Evolutionary conservation across 495 filamentous ascomycete species (phyloP), one percentile per base, ranked within the genome.

Genomic region (Hypoxylon subgilvum): DNA sequence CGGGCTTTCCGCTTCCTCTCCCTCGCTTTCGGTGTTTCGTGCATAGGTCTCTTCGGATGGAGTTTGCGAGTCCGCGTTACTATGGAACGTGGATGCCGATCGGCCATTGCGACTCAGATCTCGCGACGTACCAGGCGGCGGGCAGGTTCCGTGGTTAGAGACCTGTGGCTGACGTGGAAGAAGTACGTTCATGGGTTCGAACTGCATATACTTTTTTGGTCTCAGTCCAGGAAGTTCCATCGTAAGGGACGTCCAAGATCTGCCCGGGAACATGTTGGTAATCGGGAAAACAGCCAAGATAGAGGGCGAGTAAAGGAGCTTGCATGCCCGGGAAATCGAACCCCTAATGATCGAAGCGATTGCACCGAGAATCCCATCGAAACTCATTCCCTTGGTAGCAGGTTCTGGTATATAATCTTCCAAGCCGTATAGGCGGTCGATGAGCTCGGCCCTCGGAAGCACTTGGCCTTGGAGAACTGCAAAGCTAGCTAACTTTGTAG

Each of bases 311-410:
- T 86, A 90, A 18, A 96, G 73, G 51, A 97, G 84, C 58, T 89
- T 82, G 51, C 86, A 84, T 12, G 88, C 86, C 13, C 91, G 84
- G 72, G 84, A 88, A 45, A 86, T 87, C 0, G 94, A 97, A 57
- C 88, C 82, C 34, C 85, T 79, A 50, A 96, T 84, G 35, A 97
- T 92, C 32, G 84, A 81, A 8, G 86, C 83, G 36, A 95, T 84
- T 1, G 92, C 90, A 52, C 91, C 88, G n/a, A 98, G 72, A 38
- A 95, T 82, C 21, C 84, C 79, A 5, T 86, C 79, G 35, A 96
- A 72, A 25, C 83, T 79, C n/a, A 80, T 79, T 7, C 76, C 75
- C 21, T 72, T 72, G 1, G 86, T 82, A 5, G 89, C 83, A 32
- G 86, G 81, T 7, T 74, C 71, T 19, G 80, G 83, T 47, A 80